Base-by-base conservation (phyloP, 116 monocot genomes). In the Posidonia oceanica region DNA sequence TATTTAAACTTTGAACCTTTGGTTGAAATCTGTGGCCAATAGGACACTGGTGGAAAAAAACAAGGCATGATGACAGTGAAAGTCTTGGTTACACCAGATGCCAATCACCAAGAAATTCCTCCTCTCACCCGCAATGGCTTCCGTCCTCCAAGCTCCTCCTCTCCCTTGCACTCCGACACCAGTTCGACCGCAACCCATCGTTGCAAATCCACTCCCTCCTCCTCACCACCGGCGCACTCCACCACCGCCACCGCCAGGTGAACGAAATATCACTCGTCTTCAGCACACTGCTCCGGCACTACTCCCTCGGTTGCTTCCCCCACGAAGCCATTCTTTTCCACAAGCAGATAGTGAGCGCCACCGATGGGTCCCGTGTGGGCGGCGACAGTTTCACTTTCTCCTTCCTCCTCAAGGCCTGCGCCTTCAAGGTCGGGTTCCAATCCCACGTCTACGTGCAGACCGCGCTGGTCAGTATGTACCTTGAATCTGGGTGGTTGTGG, bases 371-470 rank as follows among this genome's bases (percentile, higher is more conserved):
- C 21, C 10, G 3, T 7, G 11, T 48, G 14, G 20, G 6, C 0
- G 84, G 89, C 39, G 77, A 88, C 44, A 79, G 84, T 55, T 93
- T 84, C 81, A 77, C 88, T 75, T 83, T 84, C 74, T 63, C 84
- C 55, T 81, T 83, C 76, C 66, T 81, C 41, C 75, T 87, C 71
- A 86, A 86, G 61, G 77, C 87, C 39, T 88, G 88, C n/a, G 86
- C 77, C 1, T 14, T 78, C 42, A 84, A 78, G 76, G 75, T 62
- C 29, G 93, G 93, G 6, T 78, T 84, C 11, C 75, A 69, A 8
- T 76, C 63, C 23, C 20, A 56, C 10, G 74, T 89, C 61, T 85
- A 89, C 40, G 84, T 85, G 29, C 84, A 83, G 71, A 93, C 89
- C 2, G 67, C 81, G 7, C 52, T 89, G 48, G 75, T 84, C 16